These are phyloP conservation scores for Phytophthora sp. DNA, from an alignment of 352 stramenopile genomes.

Conservation along the genomic window DNA sequence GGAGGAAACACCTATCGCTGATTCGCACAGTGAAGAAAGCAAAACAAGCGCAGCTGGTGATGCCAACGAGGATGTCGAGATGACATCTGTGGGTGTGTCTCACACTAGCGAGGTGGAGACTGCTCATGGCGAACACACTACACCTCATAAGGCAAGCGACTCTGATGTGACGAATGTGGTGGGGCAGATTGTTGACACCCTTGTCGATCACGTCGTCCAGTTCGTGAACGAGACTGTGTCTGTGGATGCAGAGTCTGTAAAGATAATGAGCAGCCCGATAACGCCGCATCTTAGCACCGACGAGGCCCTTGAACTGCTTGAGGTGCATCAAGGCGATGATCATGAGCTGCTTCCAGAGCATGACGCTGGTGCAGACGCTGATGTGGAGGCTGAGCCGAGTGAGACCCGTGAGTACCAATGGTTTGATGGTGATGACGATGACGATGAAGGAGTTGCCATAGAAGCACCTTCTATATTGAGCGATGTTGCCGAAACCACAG, in stretches of 20 bases:
- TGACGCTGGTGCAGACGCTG: slow-evolving; percentile 9
- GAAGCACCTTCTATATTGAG: slow-evolving; percentile 19
- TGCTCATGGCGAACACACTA: neutral
- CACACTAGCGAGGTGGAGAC: neutral
- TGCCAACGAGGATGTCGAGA: slow-evolving; percentile 7
- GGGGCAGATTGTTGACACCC: slow-evolving; percentile 5
- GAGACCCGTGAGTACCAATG: slow-evolving; percentile 36
- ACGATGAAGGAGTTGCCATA: slow-evolving; percentile 24
- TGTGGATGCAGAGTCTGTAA: slow-evolving; percentile 14
- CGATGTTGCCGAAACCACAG: slow-evolving; percentile 16
- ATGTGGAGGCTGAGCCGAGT: slow-evolving; percentile 11
- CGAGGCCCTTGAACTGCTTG: slow-evolving; percentile 31
- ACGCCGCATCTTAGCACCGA: slow-evolving; percentile 35
- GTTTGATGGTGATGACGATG: slow-evolving; percentile 44
- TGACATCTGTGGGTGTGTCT: neutral
- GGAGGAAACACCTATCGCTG: neutral
- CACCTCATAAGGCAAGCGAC: too few relatives aligned
- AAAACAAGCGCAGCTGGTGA: neutral
- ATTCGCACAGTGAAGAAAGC: neutral
- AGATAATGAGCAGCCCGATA: slow-evolving; percentile 17
- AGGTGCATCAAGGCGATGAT: slow-evolving; percentile 30
- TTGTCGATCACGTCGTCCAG: slow-evolving; percentile 25
- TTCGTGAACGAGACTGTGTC: slow-evolving; percentile 10
- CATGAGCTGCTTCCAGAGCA: slow-evolving; percentile 23
- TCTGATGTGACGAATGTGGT: slow-evolving; percentile 5